Base-by-base conservation (phyloP, 2,329 filamentous ascomycete genomes). In the Fusarium camptoceras region DNA sequence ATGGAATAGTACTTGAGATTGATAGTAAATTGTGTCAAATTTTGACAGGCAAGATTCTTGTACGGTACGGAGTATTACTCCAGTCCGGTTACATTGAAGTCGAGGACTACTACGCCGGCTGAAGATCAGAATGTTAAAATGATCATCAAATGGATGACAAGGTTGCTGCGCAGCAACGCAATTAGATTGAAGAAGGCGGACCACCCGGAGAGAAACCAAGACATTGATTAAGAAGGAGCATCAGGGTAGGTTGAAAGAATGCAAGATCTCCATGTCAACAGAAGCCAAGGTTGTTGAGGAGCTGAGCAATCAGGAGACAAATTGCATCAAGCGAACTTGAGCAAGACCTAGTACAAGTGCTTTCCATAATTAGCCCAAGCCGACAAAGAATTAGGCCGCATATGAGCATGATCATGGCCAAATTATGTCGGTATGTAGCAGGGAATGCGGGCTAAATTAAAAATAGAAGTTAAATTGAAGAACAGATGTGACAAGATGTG, bases 381-480 rank as follows among this genome's bases (percentile, higher is more conserved):
- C 25, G 50, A 54, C 55, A 39, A 44, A 25, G 41, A 58, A 53
- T 70, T 72, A 65, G 72, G 63, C 28, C 63, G 46, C 43, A 55
- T 37, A 41, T 20, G 42, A 44, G n/a, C 24, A 37, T 31, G 39
- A 53, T 44, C 37, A 37, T 51, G 58, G 34, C 54, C 64, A 71
- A 71, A 73, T 75, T 73, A 75, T 72, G 31, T 37, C 53, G 39
- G 15, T 42, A 63, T 66, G 60, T 11, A 25, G n/a, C 31, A 50
- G 44, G 37, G 28, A 73, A 75, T 68, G 55, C 58, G 76, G 75
- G 68, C 71, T 74, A 76, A 79, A 78, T 76, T 76, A 80, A 78
- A 79, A 80, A 80, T 80, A 81, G 78, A 69, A 53, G 48, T 42
- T n/a, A 15, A 62, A 55, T 30, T 39, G 41, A 53, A 54, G 27